Evolutionary conservation across 371 early-diverging fungal genomes (phyloP).

Genomic region (Rhizomucor pusillus): DNA sequence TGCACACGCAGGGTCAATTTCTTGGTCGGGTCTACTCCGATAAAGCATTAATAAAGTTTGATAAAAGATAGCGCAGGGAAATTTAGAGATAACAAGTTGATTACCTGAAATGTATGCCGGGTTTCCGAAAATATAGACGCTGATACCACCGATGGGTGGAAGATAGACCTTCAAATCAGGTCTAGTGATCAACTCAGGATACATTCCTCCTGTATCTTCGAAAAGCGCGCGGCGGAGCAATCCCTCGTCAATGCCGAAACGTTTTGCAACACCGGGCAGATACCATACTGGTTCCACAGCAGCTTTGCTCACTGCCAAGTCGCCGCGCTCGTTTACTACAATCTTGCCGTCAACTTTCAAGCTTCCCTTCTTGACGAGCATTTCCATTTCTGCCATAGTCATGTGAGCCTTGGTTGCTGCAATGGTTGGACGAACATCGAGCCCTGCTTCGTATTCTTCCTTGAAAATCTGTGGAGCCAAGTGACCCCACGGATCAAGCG

Average conservation of each 20-base stretch:
- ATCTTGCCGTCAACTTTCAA: slow-evolving; percentile 81
- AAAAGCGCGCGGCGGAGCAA: slow-evolving; percentile 84
- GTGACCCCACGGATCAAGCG: slow-evolving; percentile 94
- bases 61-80: neutral
- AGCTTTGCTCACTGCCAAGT: slow-evolving; percentile 89
- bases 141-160: slow-evolving; percentile 94
- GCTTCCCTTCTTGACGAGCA: slow-evolving; percentile 60
- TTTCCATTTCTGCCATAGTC: slow-evolving; percentile 89
- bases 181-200: slow-evolving; percentile 92
- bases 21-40: slow-evolving; percentile 68
- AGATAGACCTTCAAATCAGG: slow-evolving; percentile 93
- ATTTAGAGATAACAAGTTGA: neutral
- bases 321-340: slow-evolving; percentile 76
- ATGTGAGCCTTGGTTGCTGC: slow-evolving; percentile 95
- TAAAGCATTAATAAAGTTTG: neutral
- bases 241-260: slow-evolving; percentile 87
- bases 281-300: slow-evolving; percentile 98
- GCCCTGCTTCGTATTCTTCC: slow-evolving; percentile 64
- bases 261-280: slow-evolving; percentile 88
- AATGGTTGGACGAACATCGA: slow-evolving; percentile 90
- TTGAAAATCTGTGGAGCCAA: slow-evolving; percentile 62
- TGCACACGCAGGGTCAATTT: slow-evolving; percentile 88
- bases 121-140: slow-evolving; percentile 93
- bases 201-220: slow-evolving; percentile 88
- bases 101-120: slow-evolving; percentile 70